A percentile compares a stretch with the other conserved stretches of the same genome.
Conservation (phyloP, 352 stramenopile species). For the Globisporangium recalcitrans region DNA sequence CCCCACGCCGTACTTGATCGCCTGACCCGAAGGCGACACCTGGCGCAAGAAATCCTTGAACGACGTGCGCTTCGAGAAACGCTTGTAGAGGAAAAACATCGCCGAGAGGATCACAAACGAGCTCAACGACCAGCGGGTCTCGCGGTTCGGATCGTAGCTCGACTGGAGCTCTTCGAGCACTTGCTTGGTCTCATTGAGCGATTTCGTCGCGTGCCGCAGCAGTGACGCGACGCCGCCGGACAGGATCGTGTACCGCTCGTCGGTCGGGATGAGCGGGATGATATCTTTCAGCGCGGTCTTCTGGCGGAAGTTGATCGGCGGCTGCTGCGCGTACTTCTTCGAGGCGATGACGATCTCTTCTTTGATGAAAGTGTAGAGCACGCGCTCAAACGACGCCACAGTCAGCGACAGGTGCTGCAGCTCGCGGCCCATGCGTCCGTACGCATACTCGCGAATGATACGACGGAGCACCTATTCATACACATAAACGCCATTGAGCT, state of each 20-base stretch:
- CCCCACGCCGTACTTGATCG: conserved; percentile 57
- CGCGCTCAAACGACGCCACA: conserved; percentile 76
- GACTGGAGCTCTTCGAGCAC: conserved; percentile 78
- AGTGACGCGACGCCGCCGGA: conserved; percentile 73
- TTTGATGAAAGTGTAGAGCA: conserved; percentile 87
- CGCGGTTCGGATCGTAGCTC: conserved; percentile 77
- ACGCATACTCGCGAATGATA: conserved; percentile 85
- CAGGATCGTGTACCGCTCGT: conserved; percentile 79
- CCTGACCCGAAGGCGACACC: conserved; percentile 55
- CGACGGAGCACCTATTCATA: conserved; percentile 47
- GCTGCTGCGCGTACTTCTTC: conserved; percentile 45
- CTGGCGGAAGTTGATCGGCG: conserved; percentile 63
- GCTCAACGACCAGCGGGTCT: conserved; percentile 81
- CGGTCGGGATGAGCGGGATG: conserved; percentile 78
- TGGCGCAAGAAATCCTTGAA: conserved; percentile 62
- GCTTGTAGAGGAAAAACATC: conserved; percentile 62
- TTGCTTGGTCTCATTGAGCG: conserved; percentile 69
- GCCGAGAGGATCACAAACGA: conserved; percentile 49
- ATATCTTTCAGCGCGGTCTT: conserved; percentile 87
- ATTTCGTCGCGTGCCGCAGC: conserved; percentile 79
- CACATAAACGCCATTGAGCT: not conserved
- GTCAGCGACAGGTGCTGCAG: conserved; percentile 84
- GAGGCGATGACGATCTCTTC: conserved; percentile 82
- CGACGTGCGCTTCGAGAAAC: conserved; percentile 66
- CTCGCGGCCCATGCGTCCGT: conserved; percentile 73